phyloP scores from a whole-genome alignment of 108 stramenopile genomes.

The Schizochytrium sp. region DNA sequence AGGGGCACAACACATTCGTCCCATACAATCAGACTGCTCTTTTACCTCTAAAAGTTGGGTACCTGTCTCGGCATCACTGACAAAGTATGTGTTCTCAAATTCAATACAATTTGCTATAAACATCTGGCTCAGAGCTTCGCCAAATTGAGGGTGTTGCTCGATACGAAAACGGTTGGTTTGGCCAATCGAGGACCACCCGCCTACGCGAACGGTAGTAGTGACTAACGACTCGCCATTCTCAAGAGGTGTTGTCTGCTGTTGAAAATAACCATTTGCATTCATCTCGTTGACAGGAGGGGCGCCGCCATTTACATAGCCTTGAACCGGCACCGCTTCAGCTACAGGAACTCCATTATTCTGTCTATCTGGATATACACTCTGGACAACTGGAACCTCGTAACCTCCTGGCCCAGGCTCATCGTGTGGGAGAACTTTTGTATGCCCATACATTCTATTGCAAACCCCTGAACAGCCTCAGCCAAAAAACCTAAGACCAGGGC shows the following conservation, averaged over 20 bases:
- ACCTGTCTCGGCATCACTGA: not conserved
- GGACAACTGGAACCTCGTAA: too few relatives aligned
- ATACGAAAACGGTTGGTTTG: not conserved
- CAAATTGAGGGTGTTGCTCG: not conserved
- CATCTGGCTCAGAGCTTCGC: not conserved
- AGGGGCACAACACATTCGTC: conserved; percentile 19
- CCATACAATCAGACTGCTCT: not conserved
- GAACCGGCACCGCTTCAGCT: not conserved
- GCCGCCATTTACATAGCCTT: not conserved
- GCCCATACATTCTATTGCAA: too few relatives aligned
- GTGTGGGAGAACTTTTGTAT: too few relatives aligned
- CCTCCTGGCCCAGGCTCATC: too few relatives aligned
- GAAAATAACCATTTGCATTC: not conserved
- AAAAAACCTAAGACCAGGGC: too few relatives aligned
- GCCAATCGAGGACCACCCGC: not conserved
- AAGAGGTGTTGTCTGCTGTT: not conserved
- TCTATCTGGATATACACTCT: too few relatives aligned
- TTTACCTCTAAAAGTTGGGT: not conserved
- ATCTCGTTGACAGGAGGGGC: conserved; percentile 6
- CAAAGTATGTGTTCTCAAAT: not conserved
- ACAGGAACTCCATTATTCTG: not conserved
- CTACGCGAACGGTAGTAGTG: not conserved
- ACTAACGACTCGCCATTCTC: not conserved
- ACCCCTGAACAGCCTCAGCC: too few relatives aligned
- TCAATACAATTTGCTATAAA: not conserved